Conservation (phyloP, 1,284 basidiomycete genomes). For the Meripilus lineatus region DNA sequence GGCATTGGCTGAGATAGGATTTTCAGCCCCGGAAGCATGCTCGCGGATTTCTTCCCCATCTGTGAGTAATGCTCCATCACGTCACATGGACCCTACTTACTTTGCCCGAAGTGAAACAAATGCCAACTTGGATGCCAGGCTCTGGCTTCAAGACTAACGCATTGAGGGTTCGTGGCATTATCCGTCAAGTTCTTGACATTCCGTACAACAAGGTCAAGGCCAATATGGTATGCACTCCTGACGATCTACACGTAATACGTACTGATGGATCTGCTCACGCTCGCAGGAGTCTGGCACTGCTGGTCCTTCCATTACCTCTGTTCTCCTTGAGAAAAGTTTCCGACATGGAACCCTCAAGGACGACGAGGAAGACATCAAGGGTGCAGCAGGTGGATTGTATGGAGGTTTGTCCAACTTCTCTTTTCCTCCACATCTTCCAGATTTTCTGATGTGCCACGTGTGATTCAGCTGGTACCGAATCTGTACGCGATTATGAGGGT, state of each 20-base stretch:
- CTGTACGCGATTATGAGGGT: neutral
- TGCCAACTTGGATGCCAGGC: constrained; percentile 22
- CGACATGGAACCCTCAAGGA: constrained; percentile 2
- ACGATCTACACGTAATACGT: neutral
- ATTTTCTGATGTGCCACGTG: neutral
- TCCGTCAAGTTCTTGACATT: constrained; percentile 11
- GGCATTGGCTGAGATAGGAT: neutral
- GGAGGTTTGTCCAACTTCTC: constrained; percentile 12
- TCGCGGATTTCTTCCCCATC: constrained; percentile 20
- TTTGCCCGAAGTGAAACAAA: constrained; percentile 16
- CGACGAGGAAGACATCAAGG: constrained; percentile 16
- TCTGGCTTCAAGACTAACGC: constrained; percentile 17
- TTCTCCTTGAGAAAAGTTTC: constrained; percentile 9
- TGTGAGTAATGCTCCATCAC: constrained; percentile 13
- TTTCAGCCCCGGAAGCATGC: constrained; percentile 13
- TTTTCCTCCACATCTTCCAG: too few species aligned
- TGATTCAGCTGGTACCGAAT: neutral
- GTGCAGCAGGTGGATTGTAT: constrained; percentile 14
- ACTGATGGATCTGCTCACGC: neutral
- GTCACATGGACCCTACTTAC: neutral
- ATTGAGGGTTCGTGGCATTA: constrained; percentile 7
- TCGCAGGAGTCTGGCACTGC: constrained; percentile 9
- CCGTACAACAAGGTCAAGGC: constrained; percentile 15
- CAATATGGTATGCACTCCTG: constrained; percentile 13
- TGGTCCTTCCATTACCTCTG: constrained; percentile 11